Evolutionary conservation across 352 stramenopile genomes (phyloP), one percentile per base, ranked within the genome.

Genomic region (Phytophthora nicotianae): DNA sequence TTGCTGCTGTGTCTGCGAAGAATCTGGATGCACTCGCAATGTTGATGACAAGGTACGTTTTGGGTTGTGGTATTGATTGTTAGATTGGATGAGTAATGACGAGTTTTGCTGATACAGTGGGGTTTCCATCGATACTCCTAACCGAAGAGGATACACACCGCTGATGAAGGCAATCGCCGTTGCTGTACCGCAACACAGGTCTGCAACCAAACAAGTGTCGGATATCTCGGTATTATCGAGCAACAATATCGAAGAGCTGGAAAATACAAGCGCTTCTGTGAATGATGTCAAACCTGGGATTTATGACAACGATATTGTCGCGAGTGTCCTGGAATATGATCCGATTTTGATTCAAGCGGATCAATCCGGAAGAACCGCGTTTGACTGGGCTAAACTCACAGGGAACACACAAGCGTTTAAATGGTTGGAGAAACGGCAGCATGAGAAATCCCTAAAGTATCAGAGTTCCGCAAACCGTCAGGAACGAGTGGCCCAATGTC

Each of bases 111-210:
- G 5, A 40, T 55, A 5, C 50, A 89, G 78, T 10, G 85, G 81
- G 5, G 63, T 85, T 23, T 88, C 82, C 1, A 85, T 91, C 42
- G 68, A 90, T 45, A 60, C 50, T 4, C 46, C 56, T 17, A 93
- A 80, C 47, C 57, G 63, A 21, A 75, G 81, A 27, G 83, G 85
- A 4, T 90, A 88, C 59, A 91, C 85, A 8, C 70, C 83, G 23
- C 57, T 93, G 17, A 93, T 92, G 81, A 91, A 90, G 52, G 81
- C 85, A 11, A 79, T 91, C 24, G 81, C 81, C 1, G 74, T 68
- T 5, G 77, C 78, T 6, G 62, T 75, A 0, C 66, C 69, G 21
- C 37, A 61, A 26, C 65, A 41, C 14, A 64, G 13, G 27, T 8
- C 26, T 24, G 21, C 23, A 10, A 2, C 41, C 3, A 70, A 61